Evolutionary conservation across 352 stramenopile species (phyloP), one percentile per base, ranked within the genome.

Genomic region (Phytopythium mirpurense): DNA sequence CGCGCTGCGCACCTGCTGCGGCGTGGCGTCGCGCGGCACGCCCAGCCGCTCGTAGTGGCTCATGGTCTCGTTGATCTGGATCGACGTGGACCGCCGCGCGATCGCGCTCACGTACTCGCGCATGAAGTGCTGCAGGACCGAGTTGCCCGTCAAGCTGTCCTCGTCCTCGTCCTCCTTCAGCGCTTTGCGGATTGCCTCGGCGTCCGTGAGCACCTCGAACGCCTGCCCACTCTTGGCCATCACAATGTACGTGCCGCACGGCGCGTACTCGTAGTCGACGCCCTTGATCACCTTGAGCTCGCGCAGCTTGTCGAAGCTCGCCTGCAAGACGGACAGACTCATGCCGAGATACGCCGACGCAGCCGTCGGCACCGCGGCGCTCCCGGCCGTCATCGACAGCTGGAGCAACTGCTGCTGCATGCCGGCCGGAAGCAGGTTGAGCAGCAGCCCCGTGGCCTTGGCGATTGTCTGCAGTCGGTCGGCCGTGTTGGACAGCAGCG

Each of bases 161-260:
- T 84, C 74, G 0, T 74, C 58, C 36, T 74, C 78, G 10, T 78
- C 74, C 26, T 78, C 61, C 14, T 71, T 64, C 9, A 93, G 56
- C 21, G 60, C 58, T n/a, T 70, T 74, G 15, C 72, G 43, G 37
- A 92, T 77, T n/a, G 59, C 14, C 8, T 59, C 37, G 12, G 57
- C n/a, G 19, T 88, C 75, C 11, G 74, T 61, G 24, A 74, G 62
- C 8, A 87, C 57, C 23, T 69, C 70, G 47, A 78, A 83, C 16
- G 72, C 70, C 3, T 76, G 59, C 35, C 63, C 72, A n/a, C 74
- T 62, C 45, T 88, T 85, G 24, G 62, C 63, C 35, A 93, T 63
- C 37, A 92, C 84, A 42, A 88, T 55, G 52, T 92, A 93, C n/a
- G 59, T 83, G 6, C 83, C 83, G n/a, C 78, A 86, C 34, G 83